Conservation (phyloP, 1,139 yeast genomes). For the Pichia sp. region DNA sequence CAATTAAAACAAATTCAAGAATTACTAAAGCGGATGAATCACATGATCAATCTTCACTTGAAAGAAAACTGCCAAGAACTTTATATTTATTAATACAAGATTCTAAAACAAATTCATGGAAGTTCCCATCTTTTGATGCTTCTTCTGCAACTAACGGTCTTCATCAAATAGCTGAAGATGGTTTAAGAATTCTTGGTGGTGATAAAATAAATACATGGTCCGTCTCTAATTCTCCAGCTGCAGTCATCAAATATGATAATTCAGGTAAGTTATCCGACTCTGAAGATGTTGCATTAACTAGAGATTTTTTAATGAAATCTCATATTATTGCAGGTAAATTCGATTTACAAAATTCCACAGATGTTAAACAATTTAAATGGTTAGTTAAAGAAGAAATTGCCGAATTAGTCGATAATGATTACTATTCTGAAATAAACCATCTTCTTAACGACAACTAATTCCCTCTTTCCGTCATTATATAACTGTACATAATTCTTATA, state of each 20-base stretch:
- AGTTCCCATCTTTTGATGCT: slow-evolving; percentile 63
- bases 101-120: slow-evolving; percentile 48
- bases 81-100: slow-evolving; percentile 60
- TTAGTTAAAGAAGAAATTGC: slow-evolving; percentile 73
- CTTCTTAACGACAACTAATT: slow-evolving; percentile 15
- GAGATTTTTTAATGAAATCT: slow-evolving; percentile 74
- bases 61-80: slow-evolving; percentile 73
- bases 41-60: slow-evolving; percentile 61
- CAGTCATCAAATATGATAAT: slow-evolving; percentile 41
- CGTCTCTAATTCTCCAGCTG: slow-evolving; percentile 84
- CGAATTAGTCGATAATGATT: slow-evolving; percentile 46
- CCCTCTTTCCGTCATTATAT: too few relatives aligned
- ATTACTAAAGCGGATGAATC: slow-evolving; percentile 66
- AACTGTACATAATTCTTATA: too few relatives aligned
- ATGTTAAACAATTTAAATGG: slow-evolving; percentile 61
- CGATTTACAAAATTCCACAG: slow-evolving; percentile 38
- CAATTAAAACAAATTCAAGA: slow-evolving; percentile 67
- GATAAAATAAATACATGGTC: slow-evolving; percentile 75
- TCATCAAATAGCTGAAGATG: slow-evolving; percentile 70
- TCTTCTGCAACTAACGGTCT: slow-evolving; percentile 39
- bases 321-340: slow-evolving; percentile 88
- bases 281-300: slow-evolving; percentile 21
- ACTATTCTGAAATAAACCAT: slow-evolving; percentile 38
- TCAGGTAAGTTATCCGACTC: slow-evolving; percentile 16
- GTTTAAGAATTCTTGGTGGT: slow-evolving; percentile 70